phyloP scores from a whole-genome alignment of 345 rosid species.

The Brassica incana region DNA sequence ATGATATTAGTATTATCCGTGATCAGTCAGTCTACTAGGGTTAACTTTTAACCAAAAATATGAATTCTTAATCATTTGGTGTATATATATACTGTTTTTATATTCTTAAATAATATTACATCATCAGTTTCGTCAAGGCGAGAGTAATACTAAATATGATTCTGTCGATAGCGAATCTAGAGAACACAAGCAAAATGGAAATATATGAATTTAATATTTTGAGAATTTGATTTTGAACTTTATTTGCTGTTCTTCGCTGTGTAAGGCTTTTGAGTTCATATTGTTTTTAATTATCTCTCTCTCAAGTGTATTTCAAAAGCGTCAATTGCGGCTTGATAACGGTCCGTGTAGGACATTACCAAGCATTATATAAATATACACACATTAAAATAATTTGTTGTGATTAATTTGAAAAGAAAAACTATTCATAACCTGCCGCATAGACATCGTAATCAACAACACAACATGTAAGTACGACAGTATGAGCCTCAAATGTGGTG shows the following conservation, averaged over 20 bases:
- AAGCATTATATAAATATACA: neutral
- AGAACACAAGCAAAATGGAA: neutral
- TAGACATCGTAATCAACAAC: neutral
- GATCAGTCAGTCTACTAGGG: neutral
- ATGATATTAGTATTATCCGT: neutral
- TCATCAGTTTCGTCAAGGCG: neutral
- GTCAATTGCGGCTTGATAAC: slow-evolving; percentile 38
- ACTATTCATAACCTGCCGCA: neutral
- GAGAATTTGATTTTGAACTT: neutral
- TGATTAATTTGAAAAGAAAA: neutral
- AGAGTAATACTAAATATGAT: neutral
- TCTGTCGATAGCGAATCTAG: neutral
- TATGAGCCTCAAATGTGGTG: neutral
- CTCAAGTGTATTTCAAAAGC: slow-evolving; percentile 25
- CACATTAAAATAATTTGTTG: neutral
- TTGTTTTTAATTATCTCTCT: neutral
- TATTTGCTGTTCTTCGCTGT: slow-evolving; percentile 27
- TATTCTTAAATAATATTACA: neutral
- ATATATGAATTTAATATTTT: neutral
- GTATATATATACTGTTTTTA: neutral
- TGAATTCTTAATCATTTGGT: neutral
- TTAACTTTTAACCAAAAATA: neutral
- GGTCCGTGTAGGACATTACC: slow-evolving; percentile 27
- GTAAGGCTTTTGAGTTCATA: slow-evolving; percentile 17
- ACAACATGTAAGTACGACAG: neutral